Evolutionary conservation across 2,329 filamentous ascomycete species (phyloP), one percentile per base, ranked within the genome.

Genomic region (Phialocephala sp.): DNA sequence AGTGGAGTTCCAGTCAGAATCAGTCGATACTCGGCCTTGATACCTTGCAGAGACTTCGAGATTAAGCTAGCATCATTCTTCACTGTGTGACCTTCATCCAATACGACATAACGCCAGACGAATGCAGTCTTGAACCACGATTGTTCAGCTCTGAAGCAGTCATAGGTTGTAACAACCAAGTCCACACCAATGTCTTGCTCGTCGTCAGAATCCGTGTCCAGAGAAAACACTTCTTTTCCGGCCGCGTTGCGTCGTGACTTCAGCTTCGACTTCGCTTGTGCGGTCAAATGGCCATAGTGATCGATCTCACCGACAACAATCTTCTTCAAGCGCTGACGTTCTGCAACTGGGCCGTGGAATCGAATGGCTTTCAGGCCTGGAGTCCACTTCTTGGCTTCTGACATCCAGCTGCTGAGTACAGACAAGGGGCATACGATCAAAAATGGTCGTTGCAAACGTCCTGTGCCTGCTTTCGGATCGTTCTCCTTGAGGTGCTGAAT

Each of bases 71-170:
- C 69, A 47, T 80, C 80, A 58, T 85, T 84, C 68, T 84, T 75
- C 36, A 76, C 70, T 58, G 81, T 81, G 72, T 85, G 83, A 0
- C 83, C 83, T 72, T 85, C 83, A 58, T 86, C 83, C 2, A 85
- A 76, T 1, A 85, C 80, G n/a, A 81, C 78, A 69, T 83, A 85
- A 63, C 78, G 76, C 83, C 83, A 86, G 0, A 81, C 76, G 50
- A 82, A 87, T 0, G 82, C 78, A 15, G 78, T 78, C 68, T 81
- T 81, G 71, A 86, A 81, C 81, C 83, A 85, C 11, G 68, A 68
- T 39, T 81, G 77, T 62, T 84, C 83, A 0, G 76, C 72, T 4
- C 77, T 73, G 61, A 83, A 80, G 0, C 78, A 80, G 64, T 85
- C 83, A 68, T 85, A 85, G 0, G 82, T 84, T 1, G 82, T 84